These are phyloP conservation scores for Fusarium sp. DNA, from an alignment of 2,329 filamentous ascomycete genomes.

Conservation along the genomic window DNA sequence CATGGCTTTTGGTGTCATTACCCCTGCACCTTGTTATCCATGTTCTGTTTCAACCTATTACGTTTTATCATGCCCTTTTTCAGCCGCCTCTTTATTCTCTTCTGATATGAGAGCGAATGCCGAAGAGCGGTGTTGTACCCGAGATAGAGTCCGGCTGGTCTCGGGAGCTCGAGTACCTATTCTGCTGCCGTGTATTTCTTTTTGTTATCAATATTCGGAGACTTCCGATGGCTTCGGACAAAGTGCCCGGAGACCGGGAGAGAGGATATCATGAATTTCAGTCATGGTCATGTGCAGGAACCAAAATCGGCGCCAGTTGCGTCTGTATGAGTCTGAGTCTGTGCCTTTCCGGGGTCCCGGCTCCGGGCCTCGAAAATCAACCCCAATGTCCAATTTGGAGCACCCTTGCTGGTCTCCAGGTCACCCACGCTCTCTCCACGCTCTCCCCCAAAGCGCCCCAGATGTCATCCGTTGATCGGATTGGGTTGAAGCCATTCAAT, in stretches of 20 bases:
- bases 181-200: not conserved
- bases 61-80: slow-evolving; percentile 13
- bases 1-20: not conserved
- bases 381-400: slow-evolving; percentile 23
- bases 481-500: slow-evolving; percentile 27
- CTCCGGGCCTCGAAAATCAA: slow-evolving; percentile 26
- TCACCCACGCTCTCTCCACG: slow-evolving; percentile 25
- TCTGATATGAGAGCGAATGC: slow-evolving; percentile 16
- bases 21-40: slow-evolving; percentile 11
- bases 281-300: slow-evolving; percentile 5
- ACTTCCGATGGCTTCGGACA: slow-evolving; percentile 24
- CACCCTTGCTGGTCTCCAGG: slow-evolving; percentile 30
- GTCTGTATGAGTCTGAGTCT: not conserved
- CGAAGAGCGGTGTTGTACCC: slow-evolving; percentile 18
- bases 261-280: slow-evolving; percentile 4
- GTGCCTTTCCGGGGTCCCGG: slow-evolving; percentile 37
- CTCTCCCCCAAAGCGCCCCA: slow-evolving; percentile 13
- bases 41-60: slow-evolving; percentile 7
- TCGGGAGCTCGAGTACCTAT: slow-evolving; percentile 14
- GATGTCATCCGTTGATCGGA: slow-evolving; percentile 16
- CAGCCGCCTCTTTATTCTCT: not conserved
- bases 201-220: not conserved
- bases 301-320: not conserved
- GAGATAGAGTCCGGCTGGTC: slow-evolving; percentile 21
- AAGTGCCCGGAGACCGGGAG: slow-evolving; percentile 16